Percentiles rank a stretch among this genome's conserved stretches.
Conservation (phyloP, 495 filamentous ascomycete species). For the Penicillium dipodomyicola region DNA sequence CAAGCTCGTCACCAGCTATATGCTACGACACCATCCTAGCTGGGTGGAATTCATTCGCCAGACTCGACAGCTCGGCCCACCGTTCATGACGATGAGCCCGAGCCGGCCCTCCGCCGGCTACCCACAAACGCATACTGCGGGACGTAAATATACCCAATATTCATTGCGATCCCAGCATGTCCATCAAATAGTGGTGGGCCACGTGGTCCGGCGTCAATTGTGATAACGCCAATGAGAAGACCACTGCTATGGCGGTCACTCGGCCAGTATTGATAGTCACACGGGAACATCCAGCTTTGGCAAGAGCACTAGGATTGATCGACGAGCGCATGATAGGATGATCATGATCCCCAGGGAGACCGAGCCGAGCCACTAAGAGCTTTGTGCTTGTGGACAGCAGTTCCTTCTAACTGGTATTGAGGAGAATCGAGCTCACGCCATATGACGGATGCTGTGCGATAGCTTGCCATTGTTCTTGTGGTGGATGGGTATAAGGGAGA, state of each 20-base stretch:
- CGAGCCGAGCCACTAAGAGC: not conserved
- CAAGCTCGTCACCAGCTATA: not conserved
- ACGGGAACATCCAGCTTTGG: not conserved
- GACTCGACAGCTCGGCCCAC: too few relatives aligned
- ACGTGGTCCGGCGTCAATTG: not conserved
- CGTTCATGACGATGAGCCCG: not conserved
- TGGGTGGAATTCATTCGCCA: not conserved
- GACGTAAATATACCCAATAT: not conserved
- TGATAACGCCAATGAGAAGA: not conserved
- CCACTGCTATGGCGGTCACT: not conserved
- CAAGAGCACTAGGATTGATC: not conserved
- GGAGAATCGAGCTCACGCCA: not conserved
- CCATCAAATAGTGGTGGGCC: not conserved
- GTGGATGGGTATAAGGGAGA: not conserved
- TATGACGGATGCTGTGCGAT: not conserved
- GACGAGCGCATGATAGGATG: not conserved
- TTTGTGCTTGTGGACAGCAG: not conserved
- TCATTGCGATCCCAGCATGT: not conserved
- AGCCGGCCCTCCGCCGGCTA: not conserved
- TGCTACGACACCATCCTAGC: not conserved
- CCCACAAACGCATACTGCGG: not conserved
- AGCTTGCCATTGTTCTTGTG: not conserved
- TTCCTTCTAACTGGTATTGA: not conserved
- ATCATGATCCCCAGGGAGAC: not conserved
- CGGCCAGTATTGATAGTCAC: not conserved